Conservation (phyloP, 2,329 filamentous ascomycete species). For the Monilinia laxa region DNA sequence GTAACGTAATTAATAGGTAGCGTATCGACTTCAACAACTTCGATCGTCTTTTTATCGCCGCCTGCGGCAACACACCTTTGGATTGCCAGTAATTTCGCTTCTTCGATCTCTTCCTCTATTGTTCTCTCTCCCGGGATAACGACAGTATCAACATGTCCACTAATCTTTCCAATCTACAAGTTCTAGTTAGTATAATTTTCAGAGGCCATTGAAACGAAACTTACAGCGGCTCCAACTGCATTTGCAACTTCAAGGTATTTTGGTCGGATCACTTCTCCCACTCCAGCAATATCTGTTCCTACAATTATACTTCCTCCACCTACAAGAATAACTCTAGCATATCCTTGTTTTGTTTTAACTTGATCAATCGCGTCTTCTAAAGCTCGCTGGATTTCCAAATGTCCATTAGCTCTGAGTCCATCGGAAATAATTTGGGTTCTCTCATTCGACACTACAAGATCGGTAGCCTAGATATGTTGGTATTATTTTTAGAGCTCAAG, state of each 20-base stretch:
- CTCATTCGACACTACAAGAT: constrained; percentile 29
- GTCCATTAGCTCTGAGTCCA: constrained; percentile 27
- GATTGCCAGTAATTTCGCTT: constrained; percentile 33
- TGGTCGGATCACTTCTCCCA: constrained; percentile 51
- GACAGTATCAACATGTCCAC: constrained; percentile 35
- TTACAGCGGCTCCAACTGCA: constrained; percentile 57
- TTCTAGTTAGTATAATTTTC: neutral
- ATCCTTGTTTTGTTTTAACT: constrained; percentile 56
- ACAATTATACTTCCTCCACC: constrained; percentile 57
- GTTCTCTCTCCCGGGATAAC: constrained; percentile 33
- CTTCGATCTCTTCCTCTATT: constrained; percentile 34
- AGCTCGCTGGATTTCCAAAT: constrained; percentile 41
- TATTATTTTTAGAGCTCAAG: constrained; percentile 38
- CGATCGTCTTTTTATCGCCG: constrained; percentile 34
- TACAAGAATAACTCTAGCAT: constrained; percentile 54
- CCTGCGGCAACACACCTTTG: constrained; percentile 36
- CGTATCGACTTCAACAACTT: constrained; percentile 38
- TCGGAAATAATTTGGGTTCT: constrained; percentile 24
- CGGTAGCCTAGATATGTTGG: constrained; percentile 39
- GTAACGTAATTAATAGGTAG: constrained; percentile 38
- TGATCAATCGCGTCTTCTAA: constrained; percentile 55
- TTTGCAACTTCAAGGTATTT: constrained; percentile 57
- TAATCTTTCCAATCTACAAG: constrained; percentile 37
- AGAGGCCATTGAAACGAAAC: constrained; percentile 37
- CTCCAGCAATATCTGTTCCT: constrained; percentile 48